A percentile compares a stretch with the other conserved stretches of the same genome.
phyloP scores from a whole-genome alignment of 805 yeast genomes.

The Wickerhamiella qilinensis region DNA sequence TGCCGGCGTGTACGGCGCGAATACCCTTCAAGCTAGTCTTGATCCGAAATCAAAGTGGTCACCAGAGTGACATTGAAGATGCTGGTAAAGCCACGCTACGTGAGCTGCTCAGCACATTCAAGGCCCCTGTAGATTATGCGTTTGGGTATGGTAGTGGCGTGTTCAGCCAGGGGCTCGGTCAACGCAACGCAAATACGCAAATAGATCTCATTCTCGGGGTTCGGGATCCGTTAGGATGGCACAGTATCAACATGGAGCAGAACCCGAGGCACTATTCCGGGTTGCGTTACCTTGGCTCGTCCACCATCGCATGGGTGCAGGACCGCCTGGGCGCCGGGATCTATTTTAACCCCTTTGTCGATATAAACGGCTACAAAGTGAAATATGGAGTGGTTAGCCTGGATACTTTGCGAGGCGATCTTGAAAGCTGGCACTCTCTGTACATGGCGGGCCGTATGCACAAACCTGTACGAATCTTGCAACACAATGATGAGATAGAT shows the following conservation, averaged over 20 bases:
- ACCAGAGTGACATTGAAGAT: no score
- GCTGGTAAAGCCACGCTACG: slow-evolving; percentile 19
- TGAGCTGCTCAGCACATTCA: slow-evolving; percentile 37
- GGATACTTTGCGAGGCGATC: slow-evolving; percentile 44
- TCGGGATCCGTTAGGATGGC: slow-evolving; percentile 60
- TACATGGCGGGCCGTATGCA: slow-evolving; percentile 88
- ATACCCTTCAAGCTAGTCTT: no score
- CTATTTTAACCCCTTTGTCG: slow-evolving; percentile 82
- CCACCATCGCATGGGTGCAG: slow-evolving; percentile 41
- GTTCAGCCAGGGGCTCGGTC: slow-evolving; percentile 49
- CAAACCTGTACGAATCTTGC: slow-evolving; percentile 71
- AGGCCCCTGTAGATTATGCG: slow-evolving; percentile 60
- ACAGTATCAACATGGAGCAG: slow-evolving; percentile 48
- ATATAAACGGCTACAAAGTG: slow-evolving; percentile 39
- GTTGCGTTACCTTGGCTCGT: slow-evolving; percentile 42
- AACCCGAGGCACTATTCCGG: slow-evolving; percentile 67
- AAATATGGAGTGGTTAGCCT: slow-evolving; percentile 79
- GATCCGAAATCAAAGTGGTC: no score
- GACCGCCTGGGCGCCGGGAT: slow-evolving; percentile 66
- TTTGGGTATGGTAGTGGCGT: slow-evolving; percentile 96
- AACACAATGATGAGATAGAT: slow-evolving; percentile 24
- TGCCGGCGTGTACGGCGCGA: no score
- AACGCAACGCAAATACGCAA: slow-evolving; percentile 32
- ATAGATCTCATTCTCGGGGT: slow-evolving; percentile 78
- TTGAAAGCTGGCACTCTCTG: slow-evolving; percentile 70